These are phyloP conservation scores for Clonostachys solani DNA, from an alignment of 2,329 filamentous ascomycete genomes.

Conservation along the genomic window DNA sequence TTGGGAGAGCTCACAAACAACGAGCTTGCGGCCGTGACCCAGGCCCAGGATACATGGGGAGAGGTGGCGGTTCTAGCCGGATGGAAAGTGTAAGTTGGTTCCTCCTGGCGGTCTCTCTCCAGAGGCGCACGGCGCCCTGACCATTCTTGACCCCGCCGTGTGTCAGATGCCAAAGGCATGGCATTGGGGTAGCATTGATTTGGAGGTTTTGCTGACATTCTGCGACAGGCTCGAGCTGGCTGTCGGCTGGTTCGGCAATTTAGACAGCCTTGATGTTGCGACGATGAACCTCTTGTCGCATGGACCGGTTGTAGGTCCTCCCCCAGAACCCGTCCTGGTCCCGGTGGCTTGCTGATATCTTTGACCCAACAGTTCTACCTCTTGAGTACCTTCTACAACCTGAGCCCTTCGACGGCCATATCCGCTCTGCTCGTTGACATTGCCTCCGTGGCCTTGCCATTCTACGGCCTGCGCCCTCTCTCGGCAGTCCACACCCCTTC, in stretches of 20 bases:
- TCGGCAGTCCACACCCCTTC: slow-evolving; percentile 59
- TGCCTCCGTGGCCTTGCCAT: slow-evolving; percentile 66
- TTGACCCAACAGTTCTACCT: slow-evolving; percentile 58
- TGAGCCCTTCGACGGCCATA: slow-evolving; percentile 57
- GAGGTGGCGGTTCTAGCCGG: slow-evolving; percentile 51
- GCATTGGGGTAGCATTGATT: slow-evolving; percentile 1
- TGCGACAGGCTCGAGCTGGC: slow-evolving; percentile 61
- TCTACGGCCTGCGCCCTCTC: slow-evolving; percentile 67
- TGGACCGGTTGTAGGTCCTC: slow-evolving; percentile 59
- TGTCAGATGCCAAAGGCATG: not conserved
- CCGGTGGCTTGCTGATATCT: not conserved
- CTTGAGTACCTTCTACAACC: slow-evolving; percentile 71
- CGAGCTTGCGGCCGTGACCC: slow-evolving; percentile 65
- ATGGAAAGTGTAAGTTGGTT: slow-evolving; percentile 49
- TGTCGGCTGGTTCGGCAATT: slow-evolving; percentile 68
- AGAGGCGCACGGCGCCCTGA: too few species aligned
- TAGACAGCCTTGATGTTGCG: slow-evolving; percentile 68
- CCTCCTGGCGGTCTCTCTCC: not conserved
- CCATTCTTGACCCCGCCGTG: not conserved
- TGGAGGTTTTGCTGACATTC: slow-evolving; percentile 2
- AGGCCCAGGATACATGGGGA: slow-evolving; percentile 55
- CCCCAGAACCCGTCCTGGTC: too few species aligned
- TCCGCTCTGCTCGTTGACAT: slow-evolving; percentile 64
- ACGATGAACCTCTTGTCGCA: slow-evolving; percentile 67
- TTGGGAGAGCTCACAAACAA: slow-evolving; percentile 55